Evolutionary conservation across 2,329 filamentous ascomycete genomes (phyloP), one percentile per base, ranked within the genome.

Genomic region (Phaeosphaeria sp.): DNA sequence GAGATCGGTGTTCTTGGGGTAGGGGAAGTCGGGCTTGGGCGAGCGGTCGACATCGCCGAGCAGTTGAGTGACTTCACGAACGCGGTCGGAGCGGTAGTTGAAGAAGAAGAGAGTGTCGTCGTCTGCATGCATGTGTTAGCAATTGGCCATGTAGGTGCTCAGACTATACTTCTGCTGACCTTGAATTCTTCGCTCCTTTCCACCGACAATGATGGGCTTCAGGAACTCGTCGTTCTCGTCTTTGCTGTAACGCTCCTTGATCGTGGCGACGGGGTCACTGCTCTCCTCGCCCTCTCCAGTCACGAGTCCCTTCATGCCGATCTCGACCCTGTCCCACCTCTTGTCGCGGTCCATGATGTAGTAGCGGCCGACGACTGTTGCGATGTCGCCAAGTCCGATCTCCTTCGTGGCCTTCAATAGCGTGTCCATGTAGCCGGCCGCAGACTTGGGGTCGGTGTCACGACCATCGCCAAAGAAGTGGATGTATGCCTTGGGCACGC

Each of bases 321-420:
- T 73, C 83, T 97, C 92, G 67, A 97, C 85, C 76, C 95, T 87
- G 76, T 99, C 95, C 95, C 95, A 99, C 78, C 95, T 89, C 92
- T 98, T 98, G 80, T 99, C 95, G 69, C 95, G 93, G 84, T 99
- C 95, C 95, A 99, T 99, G 80, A 93, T 92, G 79, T 91, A 99
- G 88, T 98, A 99, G 69, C 94, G 89, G 59, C 95, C 95, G 59
- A 98, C 94, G 48, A 98, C 87, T 39, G 95, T 97, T 30, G 92
- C 94, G 65, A 99, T 87, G 80, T 97, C 86, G 66, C 94, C 95
- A 63, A 90, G 80, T 45, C 92, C 93, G 66, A 96, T 86, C 78
- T 98, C 92, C 80, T 95, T 88, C 65, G 87, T 87, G 69, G 89
- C 91, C 57, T 91, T 87, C 59, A 97, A 80, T 36, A 99, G 85